Evolutionary conservation across 2,329 filamentous ascomycete genomes (phyloP), one percentile per base, ranked within the genome.

Genomic region (Fusarium scirpi): DNA sequence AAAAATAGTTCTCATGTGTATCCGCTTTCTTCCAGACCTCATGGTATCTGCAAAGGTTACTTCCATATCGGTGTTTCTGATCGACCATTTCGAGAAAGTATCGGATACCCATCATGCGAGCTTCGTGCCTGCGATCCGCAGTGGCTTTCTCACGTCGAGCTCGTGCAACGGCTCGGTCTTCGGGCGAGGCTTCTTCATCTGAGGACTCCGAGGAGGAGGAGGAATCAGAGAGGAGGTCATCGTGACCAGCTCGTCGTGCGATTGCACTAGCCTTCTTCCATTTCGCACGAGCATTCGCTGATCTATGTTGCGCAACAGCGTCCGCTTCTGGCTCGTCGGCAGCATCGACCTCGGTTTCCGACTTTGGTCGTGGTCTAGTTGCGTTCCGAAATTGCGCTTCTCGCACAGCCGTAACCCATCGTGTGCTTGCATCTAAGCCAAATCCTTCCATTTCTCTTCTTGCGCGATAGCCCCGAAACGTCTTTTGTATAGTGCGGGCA

Each of bases 81-180:
- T 96, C 92, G 10, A 95, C 90, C 91, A 97, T 94, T 75, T 97
- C 87, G 15, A 90, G 83, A 69, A 96, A 97, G 77, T 97, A 97
- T 76, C 93, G 91, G 38, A 97, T 79, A 20, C 93, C 93, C 92
- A 97, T 95, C 78, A 89, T 91, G 78, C 91, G 92, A 2, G 93
- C 90, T 8, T 87, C 88, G 71, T 89, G 87, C 64, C 89, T 88
- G 38, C 90, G 85, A 72, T 87, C 84, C 1, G 82, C 81, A 76
- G 87, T 88, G 60, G 85, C 81, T 71, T 88, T 82, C 11, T 83
- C 77, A 58, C 83, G 82, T 48, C 79, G 78, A 57, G 80, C 80
- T 49, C 77, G 80, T 13, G 75, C 76, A 15, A 78, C 78, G 10
- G 81, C 80, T 58, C 77, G 80, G 63, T 84, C 76, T 68, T 84